Conservation (phyloP, 257 asterid genomes). For the Solanum infundibuliforme region DNA sequence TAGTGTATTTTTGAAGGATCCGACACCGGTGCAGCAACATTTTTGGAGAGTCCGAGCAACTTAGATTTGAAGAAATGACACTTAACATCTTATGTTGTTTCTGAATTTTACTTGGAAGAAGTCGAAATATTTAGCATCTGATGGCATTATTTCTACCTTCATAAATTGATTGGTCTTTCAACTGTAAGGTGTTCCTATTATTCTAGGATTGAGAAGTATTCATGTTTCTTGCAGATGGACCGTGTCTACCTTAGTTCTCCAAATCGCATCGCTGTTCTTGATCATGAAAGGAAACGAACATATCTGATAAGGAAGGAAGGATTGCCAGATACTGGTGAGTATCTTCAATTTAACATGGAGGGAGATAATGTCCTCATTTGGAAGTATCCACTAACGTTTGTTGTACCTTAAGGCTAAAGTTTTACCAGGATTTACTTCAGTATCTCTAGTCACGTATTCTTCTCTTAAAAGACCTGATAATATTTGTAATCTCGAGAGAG, state of each 20-base stretch:
- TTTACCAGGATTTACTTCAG: background rate
- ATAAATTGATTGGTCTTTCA: background rate
- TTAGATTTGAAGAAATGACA: background rate
- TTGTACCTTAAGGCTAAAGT: background rate
- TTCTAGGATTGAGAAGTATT: background rate
- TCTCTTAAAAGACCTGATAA: background rate
- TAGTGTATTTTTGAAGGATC: too few relatives aligned
- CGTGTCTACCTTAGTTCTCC: constrained; percentile 75
- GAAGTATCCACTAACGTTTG: background rate
- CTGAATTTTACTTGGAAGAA: background rate
- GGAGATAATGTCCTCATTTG: background rate
- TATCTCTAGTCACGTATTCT: background rate
- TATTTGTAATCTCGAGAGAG: background rate
- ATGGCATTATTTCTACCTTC: background rate
- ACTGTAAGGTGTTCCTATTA: background rate
- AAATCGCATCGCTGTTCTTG: constrained; percentile 61
- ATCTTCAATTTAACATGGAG: background rate
- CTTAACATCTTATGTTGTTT: background rate
- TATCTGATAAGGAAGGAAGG: constrained; percentile 76
- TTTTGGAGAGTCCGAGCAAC: too few relatives aligned
- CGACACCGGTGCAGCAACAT: too few relatives aligned
- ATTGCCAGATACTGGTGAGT: constrained; percentile 73
- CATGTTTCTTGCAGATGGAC: constrained; percentile 48
- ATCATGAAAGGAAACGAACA: constrained; percentile 85
- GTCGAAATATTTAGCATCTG: background rate